A percentile compares a stretch with the other conserved stretches of the same genome.
phyloP scores from a whole-genome alignment of 148 eudicot species.

The Nepenthes gracilis region DNA sequence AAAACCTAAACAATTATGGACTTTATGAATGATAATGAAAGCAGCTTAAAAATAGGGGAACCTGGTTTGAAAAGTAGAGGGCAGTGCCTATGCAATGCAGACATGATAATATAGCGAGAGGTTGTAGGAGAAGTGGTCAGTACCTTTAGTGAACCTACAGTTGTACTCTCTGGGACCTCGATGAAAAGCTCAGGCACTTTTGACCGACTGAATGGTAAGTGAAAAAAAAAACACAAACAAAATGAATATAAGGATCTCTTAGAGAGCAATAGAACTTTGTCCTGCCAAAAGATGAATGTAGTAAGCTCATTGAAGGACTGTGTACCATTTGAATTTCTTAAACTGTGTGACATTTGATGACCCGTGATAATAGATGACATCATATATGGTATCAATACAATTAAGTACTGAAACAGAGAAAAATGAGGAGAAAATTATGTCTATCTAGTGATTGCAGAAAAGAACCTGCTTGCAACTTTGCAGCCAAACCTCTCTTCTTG shows the following conservation, averaged over 20 bases:
- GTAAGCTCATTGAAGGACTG: background rate
- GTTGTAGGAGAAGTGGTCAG: too few relatives aligned
- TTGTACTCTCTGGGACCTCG: conserved; percentile 85
- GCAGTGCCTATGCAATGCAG: background rate
- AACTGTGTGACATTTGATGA: conserved; percentile 32
- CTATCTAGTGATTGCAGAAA: background rate
- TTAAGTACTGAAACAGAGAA: background rate
- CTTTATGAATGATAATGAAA: too few relatives aligned
- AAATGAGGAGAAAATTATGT: background rate
- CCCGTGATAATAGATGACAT: conserved; percentile 29
- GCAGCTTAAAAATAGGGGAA: too few relatives aligned
- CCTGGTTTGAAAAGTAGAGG: background rate
- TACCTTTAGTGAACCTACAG: conserved; percentile 93
- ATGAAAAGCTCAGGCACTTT: conserved; percentile 84
- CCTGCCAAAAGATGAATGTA: background rate
- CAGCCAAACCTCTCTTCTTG: conserved; percentile 27
- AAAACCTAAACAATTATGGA: too few relatives aligned
- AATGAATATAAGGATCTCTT: conserved; percentile 14
- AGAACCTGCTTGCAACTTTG: conserved; percentile 40
- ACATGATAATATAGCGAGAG: background rate
- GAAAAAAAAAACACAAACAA: conserved; percentile 12
- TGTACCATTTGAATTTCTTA: conserved; percentile 54
- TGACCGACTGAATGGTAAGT: conserved; percentile 86
- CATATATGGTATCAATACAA: conserved; percentile 20
- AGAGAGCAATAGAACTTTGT: too few relatives aligned